phyloP scores from a whole-genome alignment of 306 rosid genomes.

The Corylus avellana region DNA sequence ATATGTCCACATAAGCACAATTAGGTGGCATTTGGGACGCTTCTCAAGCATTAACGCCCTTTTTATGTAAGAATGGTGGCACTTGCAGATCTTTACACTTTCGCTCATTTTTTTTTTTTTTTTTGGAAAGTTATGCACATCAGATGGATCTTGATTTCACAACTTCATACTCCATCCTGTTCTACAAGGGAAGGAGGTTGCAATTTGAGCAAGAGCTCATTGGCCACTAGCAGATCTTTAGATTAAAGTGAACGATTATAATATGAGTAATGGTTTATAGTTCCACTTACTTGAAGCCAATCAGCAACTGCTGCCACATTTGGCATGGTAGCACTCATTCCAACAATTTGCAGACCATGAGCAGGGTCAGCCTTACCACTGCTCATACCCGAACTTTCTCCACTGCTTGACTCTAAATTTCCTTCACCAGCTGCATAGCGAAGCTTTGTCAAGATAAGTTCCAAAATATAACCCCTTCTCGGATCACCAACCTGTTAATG shows the following conservation, averaged over 20 bases:
- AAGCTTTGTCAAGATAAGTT: slow-evolving; percentile 95
- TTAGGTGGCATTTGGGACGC: neutral
- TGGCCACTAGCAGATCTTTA: neutral
- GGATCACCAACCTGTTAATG: slow-evolving; percentile 90
- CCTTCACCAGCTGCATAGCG: slow-evolving; percentile 98
- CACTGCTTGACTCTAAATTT: slow-evolving; percentile 72
- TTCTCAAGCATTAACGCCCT: slow-evolving; percentile 1
- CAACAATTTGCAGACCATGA: slow-evolving; percentile 90
- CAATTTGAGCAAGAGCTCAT: neutral
- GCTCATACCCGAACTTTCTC: slow-evolving; percentile 89
- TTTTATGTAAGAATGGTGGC: neutral
- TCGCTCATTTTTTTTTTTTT: neutral
- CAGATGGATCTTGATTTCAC: neutral
- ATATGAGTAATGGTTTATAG: slow-evolving; percentile 2
- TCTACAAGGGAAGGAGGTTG: neutral
- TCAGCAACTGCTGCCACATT: slow-evolving; percentile 96
- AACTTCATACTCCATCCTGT: neutral
- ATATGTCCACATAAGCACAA: slow-evolving; percentile 2
- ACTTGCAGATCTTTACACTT: neutral
- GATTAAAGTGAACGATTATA: neutral
- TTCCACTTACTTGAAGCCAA: slow-evolving; percentile 89
- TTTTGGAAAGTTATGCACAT: neutral
- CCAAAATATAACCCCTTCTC: slow-evolving; percentile 90
- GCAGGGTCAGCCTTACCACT: slow-evolving; percentile 86
- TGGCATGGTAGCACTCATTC: slow-evolving; percentile 99